Evolutionary conservation across 305 asterid genomes (phyloP).

Genomic region (Plantago coronopus): DNA sequence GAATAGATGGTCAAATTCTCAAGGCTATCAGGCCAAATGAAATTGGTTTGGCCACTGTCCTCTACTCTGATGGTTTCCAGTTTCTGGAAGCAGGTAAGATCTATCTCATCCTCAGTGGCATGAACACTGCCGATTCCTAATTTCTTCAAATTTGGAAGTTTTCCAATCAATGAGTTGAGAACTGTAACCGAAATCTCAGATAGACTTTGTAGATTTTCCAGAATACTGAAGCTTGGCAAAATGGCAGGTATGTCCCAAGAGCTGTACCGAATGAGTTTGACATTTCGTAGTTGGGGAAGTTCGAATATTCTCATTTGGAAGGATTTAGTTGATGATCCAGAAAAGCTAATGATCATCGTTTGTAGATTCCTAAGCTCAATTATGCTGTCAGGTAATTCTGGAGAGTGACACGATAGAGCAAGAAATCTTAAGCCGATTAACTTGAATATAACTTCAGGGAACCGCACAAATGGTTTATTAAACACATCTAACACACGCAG

Average conservation of each 20-base stretch:
- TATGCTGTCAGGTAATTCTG: constrained; percentile 9
- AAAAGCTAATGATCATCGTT: neutral
- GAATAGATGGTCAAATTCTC: constrained; percentile 8
- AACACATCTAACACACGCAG: constrained; percentile 19
- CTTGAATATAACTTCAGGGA: constrained; percentile 19
- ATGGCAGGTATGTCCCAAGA: neutral
- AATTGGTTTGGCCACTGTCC: neutral
- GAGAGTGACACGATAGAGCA: neutral
- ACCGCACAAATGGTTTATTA: neutral
- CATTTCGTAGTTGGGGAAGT: constrained; percentile 16
- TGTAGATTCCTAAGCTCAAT: constrained; percentile 18
- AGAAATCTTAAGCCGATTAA: constrained; percentile 23
- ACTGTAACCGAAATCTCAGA: neutral
- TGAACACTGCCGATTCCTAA: constrained; percentile 3
- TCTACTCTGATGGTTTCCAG: constrained; percentile 17
- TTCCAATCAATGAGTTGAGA: neutral
- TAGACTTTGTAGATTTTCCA: constrained; percentile 14
- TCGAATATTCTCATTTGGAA: neutral
- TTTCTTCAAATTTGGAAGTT: constrained; percentile 5
- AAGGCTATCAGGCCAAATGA: constrained; percentile 12
- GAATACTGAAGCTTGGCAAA: neutral
- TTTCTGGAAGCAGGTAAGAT: constrained; percentile 1
- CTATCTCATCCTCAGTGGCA: neutral
- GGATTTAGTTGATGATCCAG: too few species aligned
- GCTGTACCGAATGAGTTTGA: fast-evolving